Base-by-base conservation (phyloP, 2,329 filamentous ascomycete species). In the Leptographium wingfieldii region DNA sequence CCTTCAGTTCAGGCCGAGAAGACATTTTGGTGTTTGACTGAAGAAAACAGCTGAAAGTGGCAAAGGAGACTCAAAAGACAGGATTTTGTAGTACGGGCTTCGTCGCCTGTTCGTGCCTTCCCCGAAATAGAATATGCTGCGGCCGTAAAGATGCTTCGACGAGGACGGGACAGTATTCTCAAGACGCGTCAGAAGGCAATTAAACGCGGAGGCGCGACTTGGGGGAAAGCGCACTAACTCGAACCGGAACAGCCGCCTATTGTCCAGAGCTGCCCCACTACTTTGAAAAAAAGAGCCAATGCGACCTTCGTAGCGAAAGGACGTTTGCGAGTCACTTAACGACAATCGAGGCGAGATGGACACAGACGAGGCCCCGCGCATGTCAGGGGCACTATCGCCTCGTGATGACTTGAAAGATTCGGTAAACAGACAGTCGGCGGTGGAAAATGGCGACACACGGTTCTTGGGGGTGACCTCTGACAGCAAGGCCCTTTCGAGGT, bases 1-100 rank as follows among this genome's bases (percentile, higher is more conserved):
- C 86, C 81, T 87, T 88, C 57, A 89, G 72, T 69, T 89, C 86
- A 60, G 86, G 86, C 68, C 86, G 77, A 57, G 86, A 87, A 71
- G 84, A 84, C 86, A 89, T 89, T 53, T 63, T 80, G 66, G 57
- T 35, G 25, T 40, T 40, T 25, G 38, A 48, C n/a, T 11, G 3
- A 3, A 46, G 16, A 16, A 40, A 56, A 22, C 33, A 55, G 46
- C 22, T n/a, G 27, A 12, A 2, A 35, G 19, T 19, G 7, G 29
- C 7, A 57, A 2, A 27, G 9, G 9, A 35, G 55, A 49, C 19
- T 6, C 12, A 49, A 35, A 9, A 9, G 33, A 35, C 5, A n/a
- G 14, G 5, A 2, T 46, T 46, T 19, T 46, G 19, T n/a, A 35
- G 10, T 2, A 46, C 19, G 14, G 43, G 43, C 14, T 43, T 46